Base-by-base conservation (phyloP, 2,329 filamentous ascomycete species). In the Aspergillus fructus region DNA sequence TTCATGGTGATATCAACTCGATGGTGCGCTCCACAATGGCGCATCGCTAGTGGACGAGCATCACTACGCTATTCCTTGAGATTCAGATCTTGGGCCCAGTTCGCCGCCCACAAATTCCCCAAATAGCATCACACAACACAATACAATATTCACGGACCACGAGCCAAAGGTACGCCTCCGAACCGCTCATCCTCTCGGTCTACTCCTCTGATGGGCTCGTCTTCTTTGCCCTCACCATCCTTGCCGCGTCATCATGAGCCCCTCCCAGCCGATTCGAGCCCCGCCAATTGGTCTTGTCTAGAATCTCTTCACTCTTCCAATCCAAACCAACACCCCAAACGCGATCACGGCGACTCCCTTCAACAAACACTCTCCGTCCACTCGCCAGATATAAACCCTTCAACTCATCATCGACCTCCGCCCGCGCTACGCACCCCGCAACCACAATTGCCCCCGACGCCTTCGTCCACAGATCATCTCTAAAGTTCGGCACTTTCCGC, bases 311-410 rank as follows among this genome's bases (percentile, higher is more conserved):
- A n/a, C 49, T 52, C 57, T 56, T 49, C 59, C 59, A 61, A 30
- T 49, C 30, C 53, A 61, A 39, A 17, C 59, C 59, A 51, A 61
- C 59, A 2, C 49, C 56, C 59, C 59, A 59, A 24, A 59, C 39
- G 2, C 53, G 43, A 49, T 61, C 59, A 3, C 37, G 34, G 12
- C 21, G 19, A 45, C 56, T 59, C 17, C 59, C 59, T 21, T 61
- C 59, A 6, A 61, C 59, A 50, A 61, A 61, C 15, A 19, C 42
- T 19, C 56, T 19, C 2, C 27, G 46, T 4, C 21, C 37, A 33
- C 49, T 53, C 0, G 45, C 49, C 6, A 49, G n/a, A 52, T 61
- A 61, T 13, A 61, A 7, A n/a, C n/a, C 46, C 33, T 33, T 53
- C 33, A 61, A 19, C 2, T 43, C 45, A 5, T 17, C 7, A 47